These are phyloP conservation scores for Metschnikowia arizonensis DNA, from an alignment of 805 yeast species.

Conservation along the genomic window DNA sequence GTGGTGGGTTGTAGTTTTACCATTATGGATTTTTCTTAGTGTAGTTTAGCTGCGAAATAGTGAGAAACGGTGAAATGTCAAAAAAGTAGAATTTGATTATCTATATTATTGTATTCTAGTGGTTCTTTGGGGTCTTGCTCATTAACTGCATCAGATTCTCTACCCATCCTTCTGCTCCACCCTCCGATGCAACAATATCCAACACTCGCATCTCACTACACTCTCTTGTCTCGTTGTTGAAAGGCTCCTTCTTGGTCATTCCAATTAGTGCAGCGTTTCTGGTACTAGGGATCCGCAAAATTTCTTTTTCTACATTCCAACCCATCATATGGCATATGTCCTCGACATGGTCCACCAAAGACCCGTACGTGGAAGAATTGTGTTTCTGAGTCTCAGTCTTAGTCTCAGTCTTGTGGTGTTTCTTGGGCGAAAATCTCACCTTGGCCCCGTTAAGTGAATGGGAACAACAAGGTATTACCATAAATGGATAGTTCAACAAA, in stretches of 20 bases:
- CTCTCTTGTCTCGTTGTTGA: slow-evolving; percentile 26
- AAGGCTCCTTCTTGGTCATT: slow-evolving; percentile 30
- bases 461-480: slow-evolving; percentile 95
- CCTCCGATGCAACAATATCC: slow-evolving; percentile 67
- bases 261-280: slow-evolving; percentile 90
- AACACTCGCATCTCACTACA: slow-evolving; percentile 41
- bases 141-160: slow-evolving; percentile 70
- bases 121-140: slow-evolving; percentile 68
- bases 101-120: slow-evolving; percentile 40
- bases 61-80: too few species aligned
- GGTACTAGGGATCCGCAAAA: slow-evolving; percentile 90
- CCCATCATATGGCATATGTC: slow-evolving; percentile 64
- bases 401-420: slow-evolving; percentile 10
- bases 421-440: slow-evolving; percentile 53
- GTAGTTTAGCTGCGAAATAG: background rate
- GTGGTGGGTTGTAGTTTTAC: background rate
- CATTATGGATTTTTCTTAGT: background rate
- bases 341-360: slow-evolving; percentile 81
- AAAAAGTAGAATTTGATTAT: too few species aligned
- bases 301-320: slow-evolving; percentile 82
- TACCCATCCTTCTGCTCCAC: slow-evolving; percentile 91
- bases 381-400: background rate
- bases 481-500: slow-evolving; percentile 74
- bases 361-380: slow-evolving; percentile 67
- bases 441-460: slow-evolving; percentile 78